Base-by-base conservation (phyloP, 306 rosid species). In the Chamaecrista fasciculata region DNA sequence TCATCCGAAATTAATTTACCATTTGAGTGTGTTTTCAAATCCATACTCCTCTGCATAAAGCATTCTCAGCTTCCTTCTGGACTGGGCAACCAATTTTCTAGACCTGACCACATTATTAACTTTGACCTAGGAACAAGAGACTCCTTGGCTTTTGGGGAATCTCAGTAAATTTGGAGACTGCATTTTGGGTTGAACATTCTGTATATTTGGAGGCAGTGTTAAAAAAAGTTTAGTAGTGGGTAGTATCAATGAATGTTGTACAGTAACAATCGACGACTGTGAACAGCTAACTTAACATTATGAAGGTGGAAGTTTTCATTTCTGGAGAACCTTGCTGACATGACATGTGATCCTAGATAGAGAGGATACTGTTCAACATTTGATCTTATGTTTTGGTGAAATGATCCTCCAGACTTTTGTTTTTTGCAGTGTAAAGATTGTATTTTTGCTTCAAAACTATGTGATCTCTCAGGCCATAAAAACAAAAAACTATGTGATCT, bases 231-330 rank as follows among this genome's bases (percentile, higher is more conserved):
- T 68, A 48, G 19, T 40, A 63, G 53, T 52, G 34, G 15, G 25
- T 23, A 49, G 68, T 46, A n/a, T n/a, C n/a, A n/a, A n/a, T n/a
- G n/a, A n/a, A n/a, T 78, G 70, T 81, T 81, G 67, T 56, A 40
- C 60, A 72, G 81, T 73, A 55, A 29, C 20, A 39, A 18, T 23
- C 57, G 1, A 8, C 69, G 53, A 42, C n/a, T n/a, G 40, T 1
- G 62, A 56, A 33, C 62, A 51, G 53, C 39, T 44, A 29, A n/a
- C 14, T 62, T 57, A 36, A 36, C 65, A 71, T 12, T 11, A 12
- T 58, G 63, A 71, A 52, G 57, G 23, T 15, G 68, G 69, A 63
- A 25, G 65, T 11, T 12, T 59, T 34, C n/a, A 34, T 19, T 23
- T 74, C 9, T 4, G 11, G 16, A 62, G 12, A 39, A 7, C 9